Evolutionary conservation across 805 yeast species (phyloP), one percentile per base, ranked within the genome.

Genomic region (Geotrichum ghanense): DNA sequence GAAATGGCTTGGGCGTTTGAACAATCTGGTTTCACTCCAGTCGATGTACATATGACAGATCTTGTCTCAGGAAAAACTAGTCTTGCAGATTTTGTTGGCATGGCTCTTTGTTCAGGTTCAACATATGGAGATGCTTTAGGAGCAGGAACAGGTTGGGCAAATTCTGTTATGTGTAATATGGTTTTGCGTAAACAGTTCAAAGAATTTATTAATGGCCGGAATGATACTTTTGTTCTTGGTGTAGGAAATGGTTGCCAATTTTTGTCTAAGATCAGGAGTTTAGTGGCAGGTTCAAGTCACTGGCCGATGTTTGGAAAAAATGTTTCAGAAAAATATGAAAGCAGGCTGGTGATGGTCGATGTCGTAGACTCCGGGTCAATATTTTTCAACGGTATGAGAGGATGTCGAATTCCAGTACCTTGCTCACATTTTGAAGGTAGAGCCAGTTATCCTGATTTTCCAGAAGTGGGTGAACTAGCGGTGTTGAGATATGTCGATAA

Each of bases 71-170:
- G 95, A 41, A 73, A 70, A 56, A 82, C 82, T 27, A 64, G 79
- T 17, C 72, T 92, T 53, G 81, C 79, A 58, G 82, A 78, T 41
- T 92, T 92, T 65, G 86, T 81, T 43, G 98, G 98, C 51, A 57
- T 92, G 43, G 97, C 97, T 39, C 97, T 97, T 2, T 94, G 98
- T 69, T 98, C 98, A 67, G 98, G 98, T 14, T 92, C 92, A 73
- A 87, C 97, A 1, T 92, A 89, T 61, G 98, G 98, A 73, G 98
- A 92, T 67, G 98, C 92, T 43, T 72, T 92, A 50, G 98, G 98
- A 56, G 98, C 98, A 31, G 98, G 96, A 62, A 83, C 89, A 46
- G 98, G 98, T 49, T 92, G 98, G 98, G 98, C 98, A 49, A 88
- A 87, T 60, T 86, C 97, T 16, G 95, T 92, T 7, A 69, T 92